These are phyloP conservation scores for Sporothrix protearum DNA, from an alignment of 2,329 filamentous ascomycete species.

Conservation along the genomic window DNA sequence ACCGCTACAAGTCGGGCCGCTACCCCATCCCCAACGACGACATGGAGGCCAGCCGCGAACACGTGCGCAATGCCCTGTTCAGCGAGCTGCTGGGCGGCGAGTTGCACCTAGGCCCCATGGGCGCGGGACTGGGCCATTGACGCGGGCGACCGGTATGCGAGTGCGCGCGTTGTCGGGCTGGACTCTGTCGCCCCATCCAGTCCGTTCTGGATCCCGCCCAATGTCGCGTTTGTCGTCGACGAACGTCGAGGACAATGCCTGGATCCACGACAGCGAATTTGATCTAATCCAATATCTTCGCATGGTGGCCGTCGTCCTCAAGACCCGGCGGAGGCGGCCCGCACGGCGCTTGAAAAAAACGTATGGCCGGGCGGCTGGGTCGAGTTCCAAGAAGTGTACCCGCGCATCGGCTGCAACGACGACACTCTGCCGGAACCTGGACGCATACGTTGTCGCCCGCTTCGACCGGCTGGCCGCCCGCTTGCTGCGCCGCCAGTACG, in stretches of 20 bases:
- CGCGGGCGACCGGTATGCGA: slow-evolving; percentile 28
- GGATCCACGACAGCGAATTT: slow-evolving; percentile 48
- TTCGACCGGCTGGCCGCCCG: slow-evolving; percentile 26
- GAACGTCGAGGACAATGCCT: slow-evolving; percentile 48
- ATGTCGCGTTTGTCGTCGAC: slow-evolving; percentile 28
- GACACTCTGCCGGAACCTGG: slow-evolving; percentile 33
- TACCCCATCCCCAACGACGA: slow-evolving; percentile 41
- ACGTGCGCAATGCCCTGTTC: slow-evolving; percentile 51
- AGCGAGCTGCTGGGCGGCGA: slow-evolving; percentile 46
- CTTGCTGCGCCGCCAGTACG: slow-evolving; percentile 29
- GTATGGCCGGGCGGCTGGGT: slow-evolving; percentile 43
- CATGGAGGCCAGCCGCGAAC: slow-evolving; percentile 44
- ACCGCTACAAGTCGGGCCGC: slow-evolving; percentile 31
- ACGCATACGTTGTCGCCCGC: slow-evolving; percentile 31
- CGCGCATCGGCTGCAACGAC: slow-evolving; percentile 30
- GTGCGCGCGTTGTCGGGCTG: slow-evolving; percentile 44
- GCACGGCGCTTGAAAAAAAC: slow-evolving; percentile 40
- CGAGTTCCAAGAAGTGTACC: slow-evolving; percentile 38
- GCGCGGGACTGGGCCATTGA: slow-evolving; percentile 33
- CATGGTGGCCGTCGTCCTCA: slow-evolving; percentile 52
- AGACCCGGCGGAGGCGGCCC: slow-evolving; percentile 39
- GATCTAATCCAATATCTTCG: slow-evolving; percentile 61
- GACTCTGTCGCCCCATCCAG: slow-evolving; percentile 46
- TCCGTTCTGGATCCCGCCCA: slow-evolving; percentile 44
- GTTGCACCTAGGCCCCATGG: slow-evolving; percentile 50